Base-by-base conservation (phyloP, 2,329 filamentous ascomycete species). In the Colletotrichum sp. region DNA sequence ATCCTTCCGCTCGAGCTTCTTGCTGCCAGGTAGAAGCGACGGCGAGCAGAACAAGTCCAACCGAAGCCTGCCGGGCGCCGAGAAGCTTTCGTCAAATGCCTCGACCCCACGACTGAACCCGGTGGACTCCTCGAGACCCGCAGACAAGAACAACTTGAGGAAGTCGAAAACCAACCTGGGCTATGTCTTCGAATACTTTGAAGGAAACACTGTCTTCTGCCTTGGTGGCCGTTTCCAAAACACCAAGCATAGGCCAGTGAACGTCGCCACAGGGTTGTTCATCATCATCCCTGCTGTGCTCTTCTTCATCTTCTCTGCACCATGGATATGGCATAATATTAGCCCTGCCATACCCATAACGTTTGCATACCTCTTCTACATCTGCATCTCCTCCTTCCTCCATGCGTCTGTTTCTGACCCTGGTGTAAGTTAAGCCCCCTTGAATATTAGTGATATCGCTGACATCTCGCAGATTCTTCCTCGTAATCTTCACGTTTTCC, bases 341-440 rank as follows among this genome's bases (percentile, higher is more conserved):
- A 98, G 95, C 48, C 96, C 96, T 36, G 96, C 95, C 69, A 92
- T 98, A 80, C 97, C 97, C 68, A 92, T 98, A 79, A 85, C 95
- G 59, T 98, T 98, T 86, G 96, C 92, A 69, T 99, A 99, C 83
- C 82, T 98, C n/a, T 95, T 95, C 81, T 96, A 94, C 83, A 89
- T 99, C 32, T 98, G 95, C 85, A 88, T 98, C 64, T 98, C 96
- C 28, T 98, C 97, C 5, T 99, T 98, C 82, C 82, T 98, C 71
- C 96, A 98, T 85, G 97, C 96, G 6, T 98, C 97, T 4, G 90
- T 94, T 69, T 94, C 96, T 60, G 96, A 99, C 85, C 96, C 97
- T 34, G 97, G 97, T 73, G 96, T 98, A 90, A 90, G 95, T 91
- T 36, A 22, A 71, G 32, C n/a, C 22, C 34, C 2, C n/a, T 48